Evolutionary conservation across 768 basidiomycete genomes (phyloP).

Genomic region (Erythrobasidium yunnanense): DNA sequence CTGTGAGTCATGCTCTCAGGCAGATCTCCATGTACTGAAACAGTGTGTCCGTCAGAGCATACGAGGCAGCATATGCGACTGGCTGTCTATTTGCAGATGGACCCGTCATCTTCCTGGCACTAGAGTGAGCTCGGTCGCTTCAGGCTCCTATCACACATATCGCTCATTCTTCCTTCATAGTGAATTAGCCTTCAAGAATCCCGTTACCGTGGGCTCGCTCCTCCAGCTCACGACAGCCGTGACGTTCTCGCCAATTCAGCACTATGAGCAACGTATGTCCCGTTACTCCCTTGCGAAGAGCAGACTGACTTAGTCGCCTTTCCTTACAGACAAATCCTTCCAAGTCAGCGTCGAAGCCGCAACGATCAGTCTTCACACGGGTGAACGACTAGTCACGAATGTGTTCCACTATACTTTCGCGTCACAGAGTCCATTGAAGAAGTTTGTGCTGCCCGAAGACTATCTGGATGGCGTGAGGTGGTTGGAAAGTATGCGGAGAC

Average conservation of each 20-base stretch:
- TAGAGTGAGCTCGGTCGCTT: conserved; percentile 16
- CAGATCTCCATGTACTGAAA: neutral
- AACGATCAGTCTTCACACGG: conserved; percentile 30
- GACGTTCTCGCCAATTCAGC: conserved; percentile 33
- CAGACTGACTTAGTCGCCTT: neutral
- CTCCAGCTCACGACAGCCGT: conserved; percentile 34
- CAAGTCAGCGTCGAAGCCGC: conserved; percentile 35
- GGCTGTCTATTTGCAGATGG: conserved; percentile 33
- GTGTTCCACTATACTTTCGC: conserved; percentile 36
- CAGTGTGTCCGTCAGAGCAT: too few species aligned
- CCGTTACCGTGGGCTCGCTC: conserved; percentile 35
- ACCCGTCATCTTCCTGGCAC: conserved; percentile 34
- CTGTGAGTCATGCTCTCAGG: neutral
- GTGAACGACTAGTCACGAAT: conserved; percentile 30
- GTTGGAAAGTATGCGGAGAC: conserved; percentile 19
- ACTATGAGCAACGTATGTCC: conserved; percentile 26
- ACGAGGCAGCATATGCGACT: conserved; percentile 35
- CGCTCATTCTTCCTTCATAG: neutral
- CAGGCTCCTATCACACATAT: neutral
- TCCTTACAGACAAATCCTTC: conserved; percentile 29
- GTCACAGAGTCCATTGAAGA: conserved; percentile 17
- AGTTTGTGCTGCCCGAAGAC: conserved; percentile 32
- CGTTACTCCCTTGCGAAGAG: neutral
- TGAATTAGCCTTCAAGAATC: conserved; percentile 33
- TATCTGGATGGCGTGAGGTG: conserved; percentile 19